Conservation (phyloP, 108 stramenopile genomes). For the Nannochloropsis oceanica region DNA sequence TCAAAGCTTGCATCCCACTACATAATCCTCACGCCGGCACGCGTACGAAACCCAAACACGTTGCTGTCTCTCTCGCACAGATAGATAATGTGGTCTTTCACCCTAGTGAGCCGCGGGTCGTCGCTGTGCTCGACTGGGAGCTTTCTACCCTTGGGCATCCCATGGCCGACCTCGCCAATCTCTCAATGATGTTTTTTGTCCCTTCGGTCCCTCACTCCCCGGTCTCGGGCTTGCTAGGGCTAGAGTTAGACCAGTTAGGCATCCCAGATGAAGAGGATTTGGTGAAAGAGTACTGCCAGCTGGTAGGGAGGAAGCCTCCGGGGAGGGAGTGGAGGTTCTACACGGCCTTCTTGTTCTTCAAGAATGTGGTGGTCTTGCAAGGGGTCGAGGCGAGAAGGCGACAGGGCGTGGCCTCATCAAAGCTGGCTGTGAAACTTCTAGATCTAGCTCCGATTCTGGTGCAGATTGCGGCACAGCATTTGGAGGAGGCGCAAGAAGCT, state of each 20-base stretch:
- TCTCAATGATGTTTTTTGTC: slow-evolving; percentile 70
- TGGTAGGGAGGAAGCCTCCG: not conserved
- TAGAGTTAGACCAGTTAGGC: slow-evolving; percentile 39
- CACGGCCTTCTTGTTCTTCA: slow-evolving; percentile 14
- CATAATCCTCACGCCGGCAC: no score
- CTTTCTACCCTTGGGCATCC: slow-evolving; percentile 77
- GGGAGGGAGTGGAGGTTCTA: slow-evolving; percentile 42
- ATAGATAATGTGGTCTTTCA: slow-evolving; percentile 27
- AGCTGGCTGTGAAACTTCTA: slow-evolving; percentile 41
- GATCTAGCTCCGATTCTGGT: slow-evolving; percentile 54
- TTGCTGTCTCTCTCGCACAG: slow-evolving; percentile 27
- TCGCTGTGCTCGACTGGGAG: slow-evolving; percentile 95
- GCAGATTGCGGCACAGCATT: not conserved
- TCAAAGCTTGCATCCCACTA: no score
- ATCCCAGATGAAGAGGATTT: slow-evolving; percentile 51
- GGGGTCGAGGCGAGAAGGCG: not conserved
- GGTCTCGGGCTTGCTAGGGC: slow-evolving; percentile 20
- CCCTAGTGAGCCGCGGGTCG: slow-evolving; percentile 57
- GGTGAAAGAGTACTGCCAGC: not conserved
- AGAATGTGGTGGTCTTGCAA: not conserved
- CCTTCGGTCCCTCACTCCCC: slow-evolving; percentile 45
- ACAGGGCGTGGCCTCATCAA: not conserved
- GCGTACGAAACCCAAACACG: not conserved
- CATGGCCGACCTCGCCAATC: slow-evolving; percentile 77
- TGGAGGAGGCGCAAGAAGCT: not conserved